Base-by-base conservation (phyloP, 2,329 filamentous ascomycete genomes). In the Aspergillus viridinutans region DNA sequence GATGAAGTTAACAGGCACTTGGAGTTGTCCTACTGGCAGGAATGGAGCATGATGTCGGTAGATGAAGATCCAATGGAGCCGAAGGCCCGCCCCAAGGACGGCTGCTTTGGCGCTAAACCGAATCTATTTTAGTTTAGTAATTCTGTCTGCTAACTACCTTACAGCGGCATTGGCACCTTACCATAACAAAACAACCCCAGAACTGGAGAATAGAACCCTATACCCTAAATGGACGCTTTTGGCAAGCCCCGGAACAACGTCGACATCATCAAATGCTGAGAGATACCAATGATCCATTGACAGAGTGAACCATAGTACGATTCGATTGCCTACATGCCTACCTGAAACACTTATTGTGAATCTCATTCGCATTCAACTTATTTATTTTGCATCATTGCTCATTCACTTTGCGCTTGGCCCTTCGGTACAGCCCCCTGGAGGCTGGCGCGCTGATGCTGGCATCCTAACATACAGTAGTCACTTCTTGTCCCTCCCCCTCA, bases 361-460 rank as follows among this genome's bases (percentile, higher is more conserved):
- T 47, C 23, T 7, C 23, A 26, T 25, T 7, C 21, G 12, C 43
- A 47, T 47, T 25, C 9, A 21, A 23, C 50, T 35, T n/a, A 14
- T 53, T 49, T 32, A 47, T 35, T 3, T 47, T 35, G 23, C 49
- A 52, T 57, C 40, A 14, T 38, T 40, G 17, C 47, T n/a, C 14
- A 49, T 49, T 40, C 4, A 51, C 23, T 23, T 47, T 23, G 29
- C 20, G n/a, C 17, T 50, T 50, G 28, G 26, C 57, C 54, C 32
- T 52, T 52, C 43, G 43, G 14, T 21, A 54, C 63, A 54, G 59
- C 59, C 43, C 43, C 48, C 50, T 20, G 23, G 57, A 56, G 59
- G 45, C 59, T 60, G 58, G 55, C 60, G 60, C 49, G 54, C 62
- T 61, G 56, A 68, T 69, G 63, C 64, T 61, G 58, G 60, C 59